Conservation (phyloP, 2,329 filamentous ascomycete species). For the Venturia nashicola region DNA sequence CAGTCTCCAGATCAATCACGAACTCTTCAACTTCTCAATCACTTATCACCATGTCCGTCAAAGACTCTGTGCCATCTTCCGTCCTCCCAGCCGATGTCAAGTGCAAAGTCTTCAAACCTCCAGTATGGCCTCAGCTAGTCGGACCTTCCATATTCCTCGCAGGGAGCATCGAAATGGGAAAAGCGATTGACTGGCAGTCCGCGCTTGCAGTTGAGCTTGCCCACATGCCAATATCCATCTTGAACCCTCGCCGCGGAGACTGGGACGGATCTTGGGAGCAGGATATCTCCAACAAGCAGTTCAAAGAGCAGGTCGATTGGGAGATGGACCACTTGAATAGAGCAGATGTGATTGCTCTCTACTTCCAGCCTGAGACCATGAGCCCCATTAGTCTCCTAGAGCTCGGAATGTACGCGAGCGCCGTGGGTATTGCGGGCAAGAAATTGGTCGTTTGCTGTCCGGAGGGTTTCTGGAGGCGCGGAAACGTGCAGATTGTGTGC, state of each 20-base stretch:
- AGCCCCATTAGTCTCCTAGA: constrained; percentile 50
- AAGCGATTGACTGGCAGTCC: constrained; percentile 35
- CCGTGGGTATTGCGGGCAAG: constrained; percentile 14
- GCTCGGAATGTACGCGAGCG: constrained; percentile 39
- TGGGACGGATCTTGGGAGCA: constrained; percentile 46
- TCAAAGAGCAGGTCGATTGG: constrained; percentile 44
- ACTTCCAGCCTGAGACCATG: constrained; percentile 39
- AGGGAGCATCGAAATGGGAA: constrained; percentile 33
- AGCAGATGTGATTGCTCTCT: constrained; percentile 44
- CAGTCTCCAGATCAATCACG: neutral
- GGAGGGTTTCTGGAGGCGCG: constrained; percentile 42
- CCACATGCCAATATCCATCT: constrained; percentile 33
- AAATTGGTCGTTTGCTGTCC: constrained; percentile 43
- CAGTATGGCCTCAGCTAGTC: constrained; percentile 4
- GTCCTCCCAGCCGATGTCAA: constrained; percentile 4
- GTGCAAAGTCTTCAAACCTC: constrained; percentile 6
- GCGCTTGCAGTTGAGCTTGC: constrained; percentile 27
- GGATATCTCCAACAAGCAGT: constrained; percentile 32
- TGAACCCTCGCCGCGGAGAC: constrained; percentile 41
- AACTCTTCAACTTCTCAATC: neutral
- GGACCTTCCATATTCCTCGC: constrained; percentile 39
- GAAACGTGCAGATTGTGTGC: constrained; percentile 49
- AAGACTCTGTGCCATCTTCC: neutral
- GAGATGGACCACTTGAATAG: constrained; percentile 45
- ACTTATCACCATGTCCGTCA: neutral